These are phyloP conservation scores for Silene vulgaris DNA, from an alignment of 179 eudicot species.

Conservation along the genomic window DNA sequence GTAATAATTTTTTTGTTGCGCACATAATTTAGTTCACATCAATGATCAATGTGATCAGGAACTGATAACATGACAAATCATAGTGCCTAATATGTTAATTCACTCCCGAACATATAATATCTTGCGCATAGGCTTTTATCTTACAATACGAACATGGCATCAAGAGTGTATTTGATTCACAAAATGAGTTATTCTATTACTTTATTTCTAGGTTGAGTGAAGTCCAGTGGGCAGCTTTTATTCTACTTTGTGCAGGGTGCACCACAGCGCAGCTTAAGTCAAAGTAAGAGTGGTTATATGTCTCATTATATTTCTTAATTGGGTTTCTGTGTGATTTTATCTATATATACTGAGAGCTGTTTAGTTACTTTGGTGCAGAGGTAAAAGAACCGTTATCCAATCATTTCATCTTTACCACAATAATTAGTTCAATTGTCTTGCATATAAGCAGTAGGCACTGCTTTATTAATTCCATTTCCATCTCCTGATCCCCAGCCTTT, in stretches of 20 bases:
- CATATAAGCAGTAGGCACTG: too few species aligned
- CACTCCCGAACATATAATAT: not conserved
- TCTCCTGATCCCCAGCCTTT: too few species aligned
- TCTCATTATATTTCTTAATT: not conserved
- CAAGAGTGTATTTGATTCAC: not conserved
- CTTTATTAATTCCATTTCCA: too few species aligned
- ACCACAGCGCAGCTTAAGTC: conserved; percentile 96
- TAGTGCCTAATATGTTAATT: not conserved
- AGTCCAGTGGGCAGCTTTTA: conserved; percentile 98
- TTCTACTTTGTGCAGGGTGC: conserved; percentile 92
- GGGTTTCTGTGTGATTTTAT: too few species aligned
- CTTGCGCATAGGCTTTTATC: not conserved
- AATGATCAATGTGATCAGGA: not conserved
- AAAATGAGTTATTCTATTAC: conserved; percentile 4
- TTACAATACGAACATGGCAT: not conserved
- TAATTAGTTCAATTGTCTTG: too few species aligned
- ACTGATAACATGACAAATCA: not conserved
- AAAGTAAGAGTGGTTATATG: conserved; percentile 46
- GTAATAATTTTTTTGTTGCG: too few species aligned
- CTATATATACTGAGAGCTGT: too few species aligned
- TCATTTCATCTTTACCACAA: too few species aligned
- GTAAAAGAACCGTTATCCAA: too few species aligned
- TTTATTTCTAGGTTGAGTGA: conserved; percentile 66
- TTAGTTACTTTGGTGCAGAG: too few species aligned
- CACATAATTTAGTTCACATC: too few species aligned